Evolutionary conservation across 306 rosid species (phyloP), one percentile per base, ranked within the genome.

Genomic region (Arachis stenosperma): DNA sequence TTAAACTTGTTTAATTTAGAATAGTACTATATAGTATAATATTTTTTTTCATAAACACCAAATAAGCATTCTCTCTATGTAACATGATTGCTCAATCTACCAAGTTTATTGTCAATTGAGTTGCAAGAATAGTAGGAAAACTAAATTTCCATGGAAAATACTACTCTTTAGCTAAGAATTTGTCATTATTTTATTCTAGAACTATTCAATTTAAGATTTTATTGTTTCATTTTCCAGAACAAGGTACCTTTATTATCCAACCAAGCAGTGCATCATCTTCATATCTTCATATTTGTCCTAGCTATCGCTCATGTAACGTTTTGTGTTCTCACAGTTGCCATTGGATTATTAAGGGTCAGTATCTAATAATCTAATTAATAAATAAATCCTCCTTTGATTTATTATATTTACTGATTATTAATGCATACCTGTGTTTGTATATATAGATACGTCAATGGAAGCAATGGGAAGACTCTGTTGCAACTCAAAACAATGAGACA

Each of bases 191-290:
- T 22, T 22, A 22, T 22, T 22, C 27, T 22, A 22, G 27, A 22
- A 22, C 27, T 22, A 22, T 22, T 22, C 27, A 22, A 22, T 22
- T 22, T 22, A 22, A 22, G 27, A 22, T 22, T 22, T 22, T 22
- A 22, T 22, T 40, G 43, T 40, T 14, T 43, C 0, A 5, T 42
- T 78, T 85, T 59, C 88, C 89, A 93, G 98, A 10, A 71, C 40
- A 89, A 86, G 87, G 93, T 87, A 13, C 97, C 98, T 58, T 65
- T 93, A 5, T 74, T 93, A 59, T 82, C 97, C 29, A 27, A 69
- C n/a, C 94, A 93, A 74, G 98, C 91, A 10, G 46, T 91, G 70
- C 97, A 93, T 75, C 97, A 93, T 36, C 79, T 93, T 11, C 96
- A 91, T 67, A 88, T 88, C 84, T 93, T 93, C 75, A 91, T 93